These are phyloP conservation scores for Aspergillus sp. DNA, from an alignment of 2,329 filamentous ascomycete genomes.

Conservation along the genomic window DNA sequence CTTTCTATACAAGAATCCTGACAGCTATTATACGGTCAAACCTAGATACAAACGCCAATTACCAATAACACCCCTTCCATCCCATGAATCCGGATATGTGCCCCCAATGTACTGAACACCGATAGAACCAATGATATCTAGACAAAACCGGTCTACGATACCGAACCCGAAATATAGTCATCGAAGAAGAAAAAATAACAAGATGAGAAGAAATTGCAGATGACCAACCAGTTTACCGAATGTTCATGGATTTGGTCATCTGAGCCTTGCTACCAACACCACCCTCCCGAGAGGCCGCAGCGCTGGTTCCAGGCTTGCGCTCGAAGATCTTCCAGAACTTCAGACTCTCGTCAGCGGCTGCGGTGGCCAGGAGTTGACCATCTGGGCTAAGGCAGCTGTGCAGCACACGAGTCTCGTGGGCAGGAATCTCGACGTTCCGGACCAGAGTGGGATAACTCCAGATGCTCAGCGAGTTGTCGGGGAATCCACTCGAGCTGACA, in stretches of 20 bases:
- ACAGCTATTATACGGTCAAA: constrained; percentile 10
- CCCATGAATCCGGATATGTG: constrained; percentile 4
- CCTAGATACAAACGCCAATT: constrained; percentile 17
- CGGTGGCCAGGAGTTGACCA: constrained; percentile 95
- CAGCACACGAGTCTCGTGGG: constrained; percentile 92
- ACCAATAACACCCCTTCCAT: background rate
- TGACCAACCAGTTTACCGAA: constrained; percentile 59
- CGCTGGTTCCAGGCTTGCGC: constrained; percentile 81
- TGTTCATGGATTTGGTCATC: constrained; percentile 94
- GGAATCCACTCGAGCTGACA: constrained; percentile 94
- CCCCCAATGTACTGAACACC: constrained; percentile 2
- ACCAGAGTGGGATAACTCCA: constrained; percentile 98
- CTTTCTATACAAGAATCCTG: constrained; percentile 11
- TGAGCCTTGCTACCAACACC: constrained; percentile 76
- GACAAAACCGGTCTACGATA: constrained; percentile 3
- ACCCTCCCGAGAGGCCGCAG: constrained; percentile 63
- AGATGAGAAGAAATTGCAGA: constrained; percentile 10
- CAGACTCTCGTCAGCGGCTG: constrained; percentile 91
- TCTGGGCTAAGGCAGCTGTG: constrained; percentile 97
- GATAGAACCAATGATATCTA: constrained; percentile 4
- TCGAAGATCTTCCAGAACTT: constrained; percentile 99
- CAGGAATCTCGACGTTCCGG: constrained; percentile 96
- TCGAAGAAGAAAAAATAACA: constrained; percentile 10
- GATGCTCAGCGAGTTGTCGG: constrained; percentile 98
- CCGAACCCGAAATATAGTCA: constrained; percentile 1